Percentiles rank a stretch among this genome's conserved stretches.
These are phyloP conservation scores for Pinus tabuliformis DNA, from an alignment of 75 land plant species.

Conservation along the genomic window DNA sequence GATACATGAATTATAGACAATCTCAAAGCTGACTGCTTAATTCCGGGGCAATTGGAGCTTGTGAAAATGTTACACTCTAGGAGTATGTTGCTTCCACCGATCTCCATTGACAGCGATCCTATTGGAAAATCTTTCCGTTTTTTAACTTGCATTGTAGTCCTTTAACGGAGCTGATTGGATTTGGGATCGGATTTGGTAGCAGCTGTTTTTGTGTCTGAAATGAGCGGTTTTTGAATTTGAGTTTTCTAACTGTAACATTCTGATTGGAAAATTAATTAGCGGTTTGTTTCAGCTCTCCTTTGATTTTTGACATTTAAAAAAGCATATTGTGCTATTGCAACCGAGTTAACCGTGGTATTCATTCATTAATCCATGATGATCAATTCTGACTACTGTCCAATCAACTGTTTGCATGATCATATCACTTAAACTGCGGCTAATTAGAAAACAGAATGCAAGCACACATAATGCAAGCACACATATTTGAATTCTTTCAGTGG, in stretches of 20 bases:
- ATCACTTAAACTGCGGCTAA: no score
- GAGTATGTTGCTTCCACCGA: conserved; percentile 1
- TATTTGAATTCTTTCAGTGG: no score
- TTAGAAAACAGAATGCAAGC: no score
- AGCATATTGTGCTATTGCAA: no score
- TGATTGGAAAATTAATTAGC: no score
- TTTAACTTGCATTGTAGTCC: background rate
- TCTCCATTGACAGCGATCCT: background rate
- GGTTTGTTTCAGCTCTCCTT: no score
- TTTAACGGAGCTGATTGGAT: background rate
- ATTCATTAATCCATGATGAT: background rate
- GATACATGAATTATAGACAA: conserved; percentile 1
- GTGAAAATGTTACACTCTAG: conserved; percentile 2
- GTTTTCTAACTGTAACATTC: no score
- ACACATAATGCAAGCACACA: no score
- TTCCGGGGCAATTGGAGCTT: background rate
- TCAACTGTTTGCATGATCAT: background rate
- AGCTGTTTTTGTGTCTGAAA: background rate
- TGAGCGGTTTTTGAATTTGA: background rate
- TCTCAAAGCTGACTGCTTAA: background rate
- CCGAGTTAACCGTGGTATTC: background rate
- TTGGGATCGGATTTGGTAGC: no score
- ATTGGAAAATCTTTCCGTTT: background rate
- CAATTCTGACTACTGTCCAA: background rate
- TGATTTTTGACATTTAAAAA: no score